Percentiles rank a stretch among this genome's conserved stretches.
Conservation (phyloP, 2,329 filamentous ascomycete genomes). For the Penicillium expansum region DNA sequence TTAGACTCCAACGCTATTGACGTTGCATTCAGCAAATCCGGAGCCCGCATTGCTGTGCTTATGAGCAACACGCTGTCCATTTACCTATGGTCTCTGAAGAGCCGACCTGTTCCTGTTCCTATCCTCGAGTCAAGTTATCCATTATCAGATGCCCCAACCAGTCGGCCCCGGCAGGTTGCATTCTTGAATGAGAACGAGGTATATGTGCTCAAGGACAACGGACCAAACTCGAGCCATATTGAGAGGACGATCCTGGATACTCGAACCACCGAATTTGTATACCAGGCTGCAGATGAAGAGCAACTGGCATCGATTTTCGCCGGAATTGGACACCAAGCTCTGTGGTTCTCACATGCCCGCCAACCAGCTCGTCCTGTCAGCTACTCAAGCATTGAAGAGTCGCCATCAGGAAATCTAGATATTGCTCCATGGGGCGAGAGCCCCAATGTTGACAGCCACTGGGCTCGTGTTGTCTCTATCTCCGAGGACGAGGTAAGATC, state of each 20-base stretch:
- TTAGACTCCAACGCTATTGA: conserved; percentile 66
- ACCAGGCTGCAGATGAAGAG: conserved; percentile 33
- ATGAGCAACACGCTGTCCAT: conserved; percentile 65
- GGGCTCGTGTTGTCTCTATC: conserved; percentile 38
- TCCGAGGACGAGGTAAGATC: conserved; percentile 41
- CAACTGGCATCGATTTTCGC: conserved; percentile 40
- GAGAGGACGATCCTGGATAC: conserved; percentile 37
- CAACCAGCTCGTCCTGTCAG: conserved; percentile 26
- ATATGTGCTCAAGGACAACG: conserved; percentile 42
- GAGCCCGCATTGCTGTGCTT: conserved; percentile 68
- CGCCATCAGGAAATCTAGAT: conserved; percentile 14
- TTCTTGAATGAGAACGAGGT: conserved; percentile 46
- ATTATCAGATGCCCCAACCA: conserved; percentile 28
- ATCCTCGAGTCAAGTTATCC: conserved; percentile 41
- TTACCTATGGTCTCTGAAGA: conserved; percentile 65
- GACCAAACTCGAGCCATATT: conserved; percentile 30
- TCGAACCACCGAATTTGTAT: conserved; percentile 29
- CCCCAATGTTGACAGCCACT: conserved; percentile 38
- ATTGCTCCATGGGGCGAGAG: conserved; percentile 31
- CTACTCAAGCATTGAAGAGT: conserved; percentile 32
- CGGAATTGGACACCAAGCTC: conserved; percentile 32
- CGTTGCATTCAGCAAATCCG: conserved; percentile 67
- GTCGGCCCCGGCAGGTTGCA: conserved; percentile 46
- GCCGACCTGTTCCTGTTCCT: conserved; percentile 35
- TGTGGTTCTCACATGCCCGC: conserved; percentile 39